Percentiles rank a stretch among this genome's conserved stretches.
Conservation (phyloP, 2,329 filamentous ascomycete genomes). For the Paracorniculantispora psalliotae region DNA sequence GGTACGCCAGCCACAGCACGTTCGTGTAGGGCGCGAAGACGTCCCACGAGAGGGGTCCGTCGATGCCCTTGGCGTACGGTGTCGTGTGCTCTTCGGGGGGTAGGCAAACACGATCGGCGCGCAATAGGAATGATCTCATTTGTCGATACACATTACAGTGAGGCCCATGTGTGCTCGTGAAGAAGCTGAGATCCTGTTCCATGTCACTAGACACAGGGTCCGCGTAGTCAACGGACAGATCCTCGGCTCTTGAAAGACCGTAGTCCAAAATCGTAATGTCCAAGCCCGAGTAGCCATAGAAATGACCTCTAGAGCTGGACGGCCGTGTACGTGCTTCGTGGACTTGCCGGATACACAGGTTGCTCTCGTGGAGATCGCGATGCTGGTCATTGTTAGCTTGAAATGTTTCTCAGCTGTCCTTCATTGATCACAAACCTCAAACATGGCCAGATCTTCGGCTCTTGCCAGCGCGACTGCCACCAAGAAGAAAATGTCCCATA, state of each 20-base stretch:
- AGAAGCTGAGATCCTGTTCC: constrained; percentile 55
- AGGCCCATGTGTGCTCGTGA: constrained; percentile 53
- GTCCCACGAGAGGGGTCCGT: constrained; percentile 50
- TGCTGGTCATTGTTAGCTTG: constrained; percentile 37
- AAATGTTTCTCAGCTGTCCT: background rate
- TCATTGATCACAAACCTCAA: constrained; percentile 45
- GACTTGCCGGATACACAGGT: constrained; percentile 52
- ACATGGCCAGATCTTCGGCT: constrained; percentile 53
- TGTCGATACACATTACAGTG: constrained; percentile 60
- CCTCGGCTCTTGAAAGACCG: constrained; percentile 55
- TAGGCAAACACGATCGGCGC: constrained; percentile 46
- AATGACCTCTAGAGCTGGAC: constrained; percentile 32
- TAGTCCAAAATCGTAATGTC: constrained; percentile 63
- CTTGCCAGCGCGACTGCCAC: constrained; percentile 56
- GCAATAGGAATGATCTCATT: constrained; percentile 54
- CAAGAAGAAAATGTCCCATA: constrained; percentile 61
- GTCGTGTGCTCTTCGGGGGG: constrained; percentile 42
- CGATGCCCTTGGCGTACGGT: constrained; percentile 41
- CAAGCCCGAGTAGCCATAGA: constrained; percentile 53
- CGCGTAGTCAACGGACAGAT: constrained; percentile 32
- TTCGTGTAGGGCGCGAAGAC: constrained; percentile 57
- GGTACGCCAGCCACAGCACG: constrained; percentile 59
- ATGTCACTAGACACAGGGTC: constrained; percentile 51
- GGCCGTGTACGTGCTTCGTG: constrained; percentile 29
- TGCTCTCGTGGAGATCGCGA: constrained; percentile 61